Conservation (phyloP, 148 eudicot species). For the Spergularia bocconei region DNA sequence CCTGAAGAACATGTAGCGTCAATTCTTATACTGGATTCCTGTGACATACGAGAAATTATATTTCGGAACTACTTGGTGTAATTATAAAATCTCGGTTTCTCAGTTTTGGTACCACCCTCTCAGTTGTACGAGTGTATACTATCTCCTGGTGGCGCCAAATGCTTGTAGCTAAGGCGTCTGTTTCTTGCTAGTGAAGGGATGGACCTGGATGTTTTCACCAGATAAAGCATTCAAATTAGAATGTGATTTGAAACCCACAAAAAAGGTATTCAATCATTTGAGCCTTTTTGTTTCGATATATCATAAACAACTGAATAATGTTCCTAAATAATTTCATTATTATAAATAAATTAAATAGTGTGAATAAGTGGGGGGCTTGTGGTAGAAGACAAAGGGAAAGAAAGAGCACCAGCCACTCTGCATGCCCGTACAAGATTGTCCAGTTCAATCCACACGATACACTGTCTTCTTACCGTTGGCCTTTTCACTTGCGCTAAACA, state of each 20-base stretch:
- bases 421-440: conserved; percentile 25
- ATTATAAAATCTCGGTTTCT: too few relatives aligned
- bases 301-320: not conserved
- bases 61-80: too few relatives aligned
- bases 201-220: not conserved
- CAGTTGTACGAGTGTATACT: too few relatives aligned
- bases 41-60: not conserved
- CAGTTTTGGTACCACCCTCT: too few relatives aligned
- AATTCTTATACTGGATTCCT: not conserved
- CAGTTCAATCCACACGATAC: conserved; percentile 23
- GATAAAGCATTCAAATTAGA: not conserved
- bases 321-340: too few relatives aligned
- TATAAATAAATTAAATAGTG: not conserved
- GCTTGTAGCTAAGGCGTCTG: not conserved
- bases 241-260: not conserved
- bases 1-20: not conserved
- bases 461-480: conserved; percentile 17
- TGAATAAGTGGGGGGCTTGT: not conserved
- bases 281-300: not conserved
- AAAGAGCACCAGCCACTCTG: not conserved
- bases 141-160: too few relatives aligned
- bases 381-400: conserved; percentile 20
- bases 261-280: conserved; percentile 16
- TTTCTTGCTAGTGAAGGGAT: conserved; percentile 2
- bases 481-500: not conserved